Conservation (phyloP, 2,329 filamentous ascomycete genomes). For the Catunica adiposa region DNA sequence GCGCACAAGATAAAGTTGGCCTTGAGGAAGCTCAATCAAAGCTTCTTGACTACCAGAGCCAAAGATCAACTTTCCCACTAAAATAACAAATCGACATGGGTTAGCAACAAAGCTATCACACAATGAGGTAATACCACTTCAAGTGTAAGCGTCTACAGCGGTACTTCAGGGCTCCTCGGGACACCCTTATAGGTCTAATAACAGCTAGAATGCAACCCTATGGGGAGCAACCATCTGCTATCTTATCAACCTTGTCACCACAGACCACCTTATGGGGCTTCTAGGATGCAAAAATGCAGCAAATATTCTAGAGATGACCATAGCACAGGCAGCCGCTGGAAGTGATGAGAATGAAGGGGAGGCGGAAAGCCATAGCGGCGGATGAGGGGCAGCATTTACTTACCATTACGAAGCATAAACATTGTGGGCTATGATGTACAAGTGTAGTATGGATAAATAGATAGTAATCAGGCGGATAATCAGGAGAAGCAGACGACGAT, state of each 20-base stretch:
- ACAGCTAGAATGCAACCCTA: conserved; percentile 8
- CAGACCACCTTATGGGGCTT: background rate
- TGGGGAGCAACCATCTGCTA: background rate
- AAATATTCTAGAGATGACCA: background rate
- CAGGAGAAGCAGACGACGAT: background rate
- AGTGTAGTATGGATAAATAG: background rate
- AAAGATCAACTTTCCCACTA: conserved; percentile 87
- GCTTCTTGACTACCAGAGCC: conserved; percentile 75
- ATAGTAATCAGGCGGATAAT: background rate
- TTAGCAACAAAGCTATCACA: conserved; percentile 7
- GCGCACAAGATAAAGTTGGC: conserved; percentile 92
- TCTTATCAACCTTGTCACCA: conserved; percentile 4
- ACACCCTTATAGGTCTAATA: background rate
- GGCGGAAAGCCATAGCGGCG: conserved; percentile 8
- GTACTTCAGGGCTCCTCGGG: background rate
- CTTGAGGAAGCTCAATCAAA: conserved; percentile 84
- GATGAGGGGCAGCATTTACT: conserved; percentile 19
- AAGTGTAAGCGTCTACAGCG: background rate
- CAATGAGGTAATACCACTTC: background rate
- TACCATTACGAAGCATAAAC: conserved; percentile 31
- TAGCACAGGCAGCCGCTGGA: background rate
- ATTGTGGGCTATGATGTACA: conserved; percentile 17
- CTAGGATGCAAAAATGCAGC: background rate
- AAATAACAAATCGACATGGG: conserved; percentile 1
- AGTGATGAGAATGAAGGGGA: conserved; percentile 8